Evolutionary conservation across 129 eudicot genomes (phyloP), one percentile per base, ranked within the genome.

Genomic region (Kitagawia praeruptora): DNA sequence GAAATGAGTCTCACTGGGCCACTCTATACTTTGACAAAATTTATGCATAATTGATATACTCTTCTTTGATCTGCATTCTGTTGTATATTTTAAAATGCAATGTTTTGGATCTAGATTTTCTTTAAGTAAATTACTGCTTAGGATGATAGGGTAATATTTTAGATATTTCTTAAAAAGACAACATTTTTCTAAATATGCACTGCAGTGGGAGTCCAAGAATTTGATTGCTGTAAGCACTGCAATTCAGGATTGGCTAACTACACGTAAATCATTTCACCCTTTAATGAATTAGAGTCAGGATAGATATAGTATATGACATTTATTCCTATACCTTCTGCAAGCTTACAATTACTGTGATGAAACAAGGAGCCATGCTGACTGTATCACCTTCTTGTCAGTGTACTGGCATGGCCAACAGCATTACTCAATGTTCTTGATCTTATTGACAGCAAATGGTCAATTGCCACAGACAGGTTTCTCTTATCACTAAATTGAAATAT

Each of bases 401-500:
- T 98, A 63, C 85, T 96, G 85, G 98, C 99, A 66, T 96, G 99
- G 99, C 99, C 99, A 76, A 93, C 98, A 44, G 83, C 99, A 41
- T 86, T 92, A 77, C 92, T 92, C 53, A 51, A 84, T 41, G 84
- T 86, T 77, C 89, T 97, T 28, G 89, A 87, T 84, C 83, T 96
- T 77, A 96, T 96, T 71, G 99, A 96, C 87, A 92, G 98, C 95
- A 92, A 86, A 81, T 96, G 98, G 99, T 54, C 99, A 78, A 85
- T 96, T 83, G 98, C 99, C 67, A 85, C 92, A 63, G 88, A 96
- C 95, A 92, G 99, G 99, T 96, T 28, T 28, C 74, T 85, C 77
- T 75, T 48, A 44, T 82, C 76, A 73, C 78, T 77, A 77, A 8
- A 54, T 61, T 14, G 53, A 10, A 42, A 46, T 58, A 38, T 42